A percentile compares a stretch with the other conserved stretches of the same genome.
phyloP scores from a whole-genome alignment of 441 rosid species.

The Erodium texanum region DNA sequence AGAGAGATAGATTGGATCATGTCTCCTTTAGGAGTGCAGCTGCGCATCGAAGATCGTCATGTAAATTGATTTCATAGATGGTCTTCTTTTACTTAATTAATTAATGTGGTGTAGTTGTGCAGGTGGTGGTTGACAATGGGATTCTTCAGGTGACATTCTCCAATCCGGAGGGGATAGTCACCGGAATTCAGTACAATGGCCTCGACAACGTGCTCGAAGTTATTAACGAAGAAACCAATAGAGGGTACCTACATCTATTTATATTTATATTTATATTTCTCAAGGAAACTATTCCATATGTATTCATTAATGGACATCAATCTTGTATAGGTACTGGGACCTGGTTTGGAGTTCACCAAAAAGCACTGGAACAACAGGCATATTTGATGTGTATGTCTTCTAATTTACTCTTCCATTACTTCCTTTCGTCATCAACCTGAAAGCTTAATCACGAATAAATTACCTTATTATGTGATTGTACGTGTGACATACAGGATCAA shows the following conservation, averaged over 20 bases:
- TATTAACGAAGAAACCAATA: slow-evolving; percentile 40
- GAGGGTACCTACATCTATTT: too few relatives aligned
- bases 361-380: slow-evolving; percentile 34
- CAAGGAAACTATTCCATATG: too few relatives aligned
- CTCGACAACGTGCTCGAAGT: slow-evolving; percentile 85
- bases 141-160: slow-evolving; percentile 44
- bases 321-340: slow-evolving; percentile 57
- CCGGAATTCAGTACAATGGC: slow-evolving; percentile 53
- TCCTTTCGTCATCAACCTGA: too few relatives aligned
- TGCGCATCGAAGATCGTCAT: neutral
- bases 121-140: slow-evolving; percentile 68
- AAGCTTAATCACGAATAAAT: too few relatives aligned
- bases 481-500: slow-evolving; percentile 26
- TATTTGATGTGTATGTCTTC: slow-evolving; percentile 58
- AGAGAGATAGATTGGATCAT: neutral
- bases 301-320: too few relatives aligned
- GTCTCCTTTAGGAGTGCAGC: neutral
- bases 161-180: slow-evolving; percentile 52
- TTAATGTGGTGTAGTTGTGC: slow-evolving; percentile 9
- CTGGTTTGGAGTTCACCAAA: slow-evolving; percentile 52
- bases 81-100: too few relatives aligned
- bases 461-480: too few relatives aligned
- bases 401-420: too few relatives aligned
- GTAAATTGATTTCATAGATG: neutral
- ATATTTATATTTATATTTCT: too few relatives aligned